Conservation (phyloP, 768 basidiomycete species). For the Trametes meyenii region DNA sequence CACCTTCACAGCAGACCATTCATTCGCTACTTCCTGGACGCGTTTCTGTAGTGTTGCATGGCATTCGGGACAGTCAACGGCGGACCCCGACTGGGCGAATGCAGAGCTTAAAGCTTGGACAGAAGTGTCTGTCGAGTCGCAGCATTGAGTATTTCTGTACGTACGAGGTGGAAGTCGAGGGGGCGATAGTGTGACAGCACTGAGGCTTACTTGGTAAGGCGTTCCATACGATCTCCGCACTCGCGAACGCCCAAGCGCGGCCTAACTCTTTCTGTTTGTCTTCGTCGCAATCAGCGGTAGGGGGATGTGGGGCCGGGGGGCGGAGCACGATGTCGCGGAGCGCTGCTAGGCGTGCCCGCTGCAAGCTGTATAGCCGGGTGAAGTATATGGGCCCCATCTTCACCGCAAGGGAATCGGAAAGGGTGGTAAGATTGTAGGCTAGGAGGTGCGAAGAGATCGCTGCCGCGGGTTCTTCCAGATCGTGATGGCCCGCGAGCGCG, state of each 20-base stretch:
- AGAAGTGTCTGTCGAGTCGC: slow-evolving; percentile 56
- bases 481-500: slow-evolving; percentile 41
- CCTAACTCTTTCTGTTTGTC: slow-evolving; percentile 28
- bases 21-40: slow-evolving; percentile 60
- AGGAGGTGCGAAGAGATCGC: slow-evolving; percentile 42
- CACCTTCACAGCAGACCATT: slow-evolving; percentile 79
- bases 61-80: slow-evolving; percentile 66
- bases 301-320: slow-evolving; percentile 32
- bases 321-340: slow-evolving; percentile 34
- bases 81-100: slow-evolving; percentile 62
- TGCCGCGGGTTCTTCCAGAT: slow-evolving; percentile 42
- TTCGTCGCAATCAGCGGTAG: slow-evolving; percentile 22
- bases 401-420: slow-evolving; percentile 42
- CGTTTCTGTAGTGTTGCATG: slow-evolving; percentile 60
- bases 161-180: background rate
- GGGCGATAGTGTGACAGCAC: too few species aligned
- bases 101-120: slow-evolving; percentile 68
- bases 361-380: slow-evolving; percentile 41
- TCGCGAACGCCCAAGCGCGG: slow-evolving; percentile 34
- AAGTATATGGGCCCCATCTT: slow-evolving; percentile 45
- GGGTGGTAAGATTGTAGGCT: slow-evolving; percentile 33
- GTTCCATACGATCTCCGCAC: slow-evolving; percentile 33
- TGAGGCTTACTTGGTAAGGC: slow-evolving; percentile 26
- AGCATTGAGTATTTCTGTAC: too few species aligned
- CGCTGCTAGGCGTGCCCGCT: slow-evolving; percentile 39